Evolutionary conservation across 768 basidiomycete genomes (phyloP), one percentile per base, ranked within the genome.

Genomic region (Tricholoma bakamatsutake): DNA sequence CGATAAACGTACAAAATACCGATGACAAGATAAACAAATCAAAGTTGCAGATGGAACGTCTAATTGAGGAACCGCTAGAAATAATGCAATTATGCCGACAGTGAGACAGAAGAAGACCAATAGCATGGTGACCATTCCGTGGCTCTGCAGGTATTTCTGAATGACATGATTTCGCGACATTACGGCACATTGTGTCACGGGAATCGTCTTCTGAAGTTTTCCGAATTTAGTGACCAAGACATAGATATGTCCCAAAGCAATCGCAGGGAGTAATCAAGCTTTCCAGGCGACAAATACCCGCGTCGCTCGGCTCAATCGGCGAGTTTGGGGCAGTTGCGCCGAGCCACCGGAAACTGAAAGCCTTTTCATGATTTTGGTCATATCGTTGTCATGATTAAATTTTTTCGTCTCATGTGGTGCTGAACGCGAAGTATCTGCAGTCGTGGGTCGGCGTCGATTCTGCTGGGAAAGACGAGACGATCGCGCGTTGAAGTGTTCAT

Each of bases 281-380:
- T 85, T 85, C 81, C 83, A 82, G 50, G 80, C 82, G 11, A 80
- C 78, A 62, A 80, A 81, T 7, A 80, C 76, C 37, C 78, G 75
- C 56, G 82, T 67, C 13, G 76, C 74, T 48, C 83, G 75, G 66
- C 83, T 81, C n/a, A 81, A 67, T 54, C 75, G 75, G 30, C 70
- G 65, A 1, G 70, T 66, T 6, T 73, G 71, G 1, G 66, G 59
- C 13, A 64, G 51, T 12, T 60, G 57, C 5, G 63, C 55, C 5
- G 66, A 54, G 31, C 57, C 50, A 47, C 54, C 59, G 6, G 56
- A 55, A 10, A 43, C 31, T 15, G 59, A 59, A 15, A 42, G 21
- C 27, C 49, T 42, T 39, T 59, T 63, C 31, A 30, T 43, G 39
- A 43, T 30, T 40, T 37, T 53, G n/a, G 6, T 28, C 15, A 11